Conservation (phyloP, 1,139 yeast species). For the Wickerhamiella infanticola region DNA sequence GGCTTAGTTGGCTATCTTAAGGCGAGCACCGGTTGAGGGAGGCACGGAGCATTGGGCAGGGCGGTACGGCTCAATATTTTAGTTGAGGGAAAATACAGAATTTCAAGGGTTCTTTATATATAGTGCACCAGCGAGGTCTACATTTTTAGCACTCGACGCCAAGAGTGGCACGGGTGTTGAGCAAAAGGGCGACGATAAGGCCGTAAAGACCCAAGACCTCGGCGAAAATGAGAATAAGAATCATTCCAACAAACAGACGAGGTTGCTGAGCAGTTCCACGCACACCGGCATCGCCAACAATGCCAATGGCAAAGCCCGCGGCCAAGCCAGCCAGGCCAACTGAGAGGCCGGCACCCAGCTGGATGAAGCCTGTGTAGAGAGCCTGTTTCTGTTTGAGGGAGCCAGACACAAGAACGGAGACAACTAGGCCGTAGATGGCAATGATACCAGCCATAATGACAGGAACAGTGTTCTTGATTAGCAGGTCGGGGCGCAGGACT, state of each 20-base stretch:
- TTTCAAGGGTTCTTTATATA: too few relatives aligned
- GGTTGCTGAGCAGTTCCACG: slow-evolving; percentile 96
- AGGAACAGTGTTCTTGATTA: slow-evolving; percentile 34
- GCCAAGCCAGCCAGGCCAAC: slow-evolving; percentile 96
- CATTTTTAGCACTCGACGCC: not conserved
- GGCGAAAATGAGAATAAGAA: slow-evolving; percentile 90
- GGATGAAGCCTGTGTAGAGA: slow-evolving; percentile 90
- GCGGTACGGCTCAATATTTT: too few relatives aligned
- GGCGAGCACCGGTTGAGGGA: too few relatives aligned
- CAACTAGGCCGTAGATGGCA: slow-evolving; percentile 92
- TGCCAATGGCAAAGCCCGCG: slow-evolving; percentile 96
- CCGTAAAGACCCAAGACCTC: slow-evolving; percentile 97
- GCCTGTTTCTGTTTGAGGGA: slow-evolving; percentile 73
- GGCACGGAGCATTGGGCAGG: too few relatives aligned
- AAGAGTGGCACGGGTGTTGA: slow-evolving; percentile 46
- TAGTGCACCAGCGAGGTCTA: too few relatives aligned
- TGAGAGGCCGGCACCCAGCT: slow-evolving; percentile 84
- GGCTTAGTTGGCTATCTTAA: too few relatives aligned
- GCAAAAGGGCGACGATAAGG: slow-evolving; percentile 71
- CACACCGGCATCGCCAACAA: slow-evolving; percentile 98
- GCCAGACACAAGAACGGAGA: slow-evolving; percentile 89
- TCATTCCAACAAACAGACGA: slow-evolving; percentile 71
- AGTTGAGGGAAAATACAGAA: too few relatives aligned
- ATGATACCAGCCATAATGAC: slow-evolving; percentile 98
- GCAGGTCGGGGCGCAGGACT: slow-evolving; percentile 16